phyloP scores from a whole-genome alignment of 139 green algal genomes.

The Yamagishiella unicocca region DNA sequence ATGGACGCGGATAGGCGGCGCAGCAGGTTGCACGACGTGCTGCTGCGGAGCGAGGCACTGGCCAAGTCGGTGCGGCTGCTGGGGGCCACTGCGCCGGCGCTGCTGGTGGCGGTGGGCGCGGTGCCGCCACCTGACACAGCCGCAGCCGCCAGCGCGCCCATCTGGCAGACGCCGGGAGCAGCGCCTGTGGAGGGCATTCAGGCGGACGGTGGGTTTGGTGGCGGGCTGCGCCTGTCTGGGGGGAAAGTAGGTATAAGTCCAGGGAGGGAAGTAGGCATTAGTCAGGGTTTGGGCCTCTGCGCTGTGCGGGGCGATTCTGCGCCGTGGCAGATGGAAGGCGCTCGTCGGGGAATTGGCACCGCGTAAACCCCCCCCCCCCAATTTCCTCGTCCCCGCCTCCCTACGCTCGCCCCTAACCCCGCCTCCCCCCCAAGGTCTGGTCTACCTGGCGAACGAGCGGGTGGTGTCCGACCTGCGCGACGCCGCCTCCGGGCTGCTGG shows the following conservation, averaged over 20 bases:
- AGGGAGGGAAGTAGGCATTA: too few species aligned
- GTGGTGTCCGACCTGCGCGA: background rate
- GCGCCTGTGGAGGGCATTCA: background rate
- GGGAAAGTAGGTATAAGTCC: too few species aligned
- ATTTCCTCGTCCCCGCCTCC: too few species aligned
- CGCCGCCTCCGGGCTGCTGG: background rate
- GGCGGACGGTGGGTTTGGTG: background rate
- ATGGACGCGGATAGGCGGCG: background rate
- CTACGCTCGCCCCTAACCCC: too few species aligned
- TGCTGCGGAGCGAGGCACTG: background rate
- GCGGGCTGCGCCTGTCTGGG: too few species aligned
- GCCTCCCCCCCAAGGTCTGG: background rate
- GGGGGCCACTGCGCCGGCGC: background rate
- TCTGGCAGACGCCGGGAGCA: background rate
- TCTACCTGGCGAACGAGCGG: background rate
- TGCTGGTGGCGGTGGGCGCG: slow-evolving; percentile 15
- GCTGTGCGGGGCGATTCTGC: too few species aligned
- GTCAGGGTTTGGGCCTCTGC: too few species aligned
- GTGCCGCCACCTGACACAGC: background rate
- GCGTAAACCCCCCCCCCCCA: too few species aligned
- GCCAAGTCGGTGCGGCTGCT: background rate
- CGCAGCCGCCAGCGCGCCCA: too few species aligned
- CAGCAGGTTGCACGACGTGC: background rate
- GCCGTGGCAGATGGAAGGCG: too few species aligned
- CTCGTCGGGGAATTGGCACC: too few species aligned